Conservation (phyloP, 768 basidiomycete species). For the Rhizopogon roseolus region DNA sequence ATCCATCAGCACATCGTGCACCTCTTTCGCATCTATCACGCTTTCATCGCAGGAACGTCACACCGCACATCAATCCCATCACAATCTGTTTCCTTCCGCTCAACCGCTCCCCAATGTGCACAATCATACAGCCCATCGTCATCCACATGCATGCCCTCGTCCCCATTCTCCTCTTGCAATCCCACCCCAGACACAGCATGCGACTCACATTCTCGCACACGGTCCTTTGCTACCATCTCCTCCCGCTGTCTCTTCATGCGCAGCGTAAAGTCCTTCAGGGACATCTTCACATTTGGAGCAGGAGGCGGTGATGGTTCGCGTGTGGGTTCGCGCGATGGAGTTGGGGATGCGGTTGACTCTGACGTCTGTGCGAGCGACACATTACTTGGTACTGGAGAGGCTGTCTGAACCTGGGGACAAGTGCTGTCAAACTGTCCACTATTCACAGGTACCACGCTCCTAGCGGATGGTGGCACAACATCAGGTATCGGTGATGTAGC, state of each 20-base stretch:
- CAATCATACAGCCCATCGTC: conserved; percentile 10
- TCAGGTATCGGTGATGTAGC: not conserved
- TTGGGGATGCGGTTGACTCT: not conserved
- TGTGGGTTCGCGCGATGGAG: not conserved
- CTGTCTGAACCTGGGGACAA: not conserved
- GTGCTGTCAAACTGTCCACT: not conserved
- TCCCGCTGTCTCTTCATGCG: conserved; percentile 51
- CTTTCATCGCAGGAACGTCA: not conserved
- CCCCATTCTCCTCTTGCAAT: not conserved
- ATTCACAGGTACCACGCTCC: too few relatives aligned
- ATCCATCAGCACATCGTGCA: conserved; percentile 9
- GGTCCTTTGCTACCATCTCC: conserved; percentile 26
- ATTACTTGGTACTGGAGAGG: not conserved
- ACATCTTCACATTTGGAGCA: conserved; percentile 50
- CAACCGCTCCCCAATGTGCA: conserved; percentile 1
- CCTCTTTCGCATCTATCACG: not conserved
- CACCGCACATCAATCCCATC: not conserved
- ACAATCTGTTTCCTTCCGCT: not conserved
- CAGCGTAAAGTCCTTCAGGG: conserved; percentile 52
- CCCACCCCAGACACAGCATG: conserved; percentile 2
- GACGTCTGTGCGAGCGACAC: not conserved
- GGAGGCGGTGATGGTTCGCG: conserved; percentile 25
- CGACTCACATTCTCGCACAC: not conserved
- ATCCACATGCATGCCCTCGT: conserved; percentile 6
- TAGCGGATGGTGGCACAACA: not conserved